These are phyloP conservation scores for Ganoderma lucidum DNA, from an alignment of 1,284 basidiomycete species.

Conservation along the genomic window DNA sequence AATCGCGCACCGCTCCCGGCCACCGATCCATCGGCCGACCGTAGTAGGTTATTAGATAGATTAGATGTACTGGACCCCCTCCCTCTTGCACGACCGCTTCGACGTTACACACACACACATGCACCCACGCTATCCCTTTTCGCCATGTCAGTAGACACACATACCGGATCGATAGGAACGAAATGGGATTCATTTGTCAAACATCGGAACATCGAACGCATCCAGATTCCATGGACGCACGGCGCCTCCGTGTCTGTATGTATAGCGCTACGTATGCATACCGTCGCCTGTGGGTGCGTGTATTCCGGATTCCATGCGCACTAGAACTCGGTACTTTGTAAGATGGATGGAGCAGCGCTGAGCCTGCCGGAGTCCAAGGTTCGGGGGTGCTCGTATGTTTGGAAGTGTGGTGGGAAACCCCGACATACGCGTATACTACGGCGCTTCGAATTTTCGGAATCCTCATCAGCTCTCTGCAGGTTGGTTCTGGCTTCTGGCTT, in stretches of 20 bases:
- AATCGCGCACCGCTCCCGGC: slow-evolving; percentile 6
- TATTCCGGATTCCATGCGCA: background rate
- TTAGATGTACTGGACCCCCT: background rate
- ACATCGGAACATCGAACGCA: background rate
- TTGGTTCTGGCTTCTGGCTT: background rate
- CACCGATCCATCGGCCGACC: background rate
- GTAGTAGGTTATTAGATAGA: slow-evolving; percentile 18
- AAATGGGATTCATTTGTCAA: slow-evolving; percentile 1
- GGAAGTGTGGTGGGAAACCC: background rate
- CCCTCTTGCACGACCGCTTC: background rate
- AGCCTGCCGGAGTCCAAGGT: background rate
- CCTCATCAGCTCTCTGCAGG: too few species aligned
- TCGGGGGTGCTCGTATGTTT: slow-evolving; percentile 8
- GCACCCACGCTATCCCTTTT: background rate
- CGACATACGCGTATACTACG: background rate
- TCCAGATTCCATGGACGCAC: background rate
- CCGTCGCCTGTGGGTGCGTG: background rate
- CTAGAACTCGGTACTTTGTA: background rate
- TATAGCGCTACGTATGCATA: background rate
- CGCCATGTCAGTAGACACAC: background rate
- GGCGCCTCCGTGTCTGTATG: background rate
- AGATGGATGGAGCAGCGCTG: background rate
- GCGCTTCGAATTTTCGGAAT: too few species aligned
- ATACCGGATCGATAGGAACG: background rate
- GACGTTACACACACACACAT: background rate